A percentile compares a stretch with the other conserved stretches of the same genome.
Evolutionary conservation across 148 eudicot species (phyloP).

Genomic region (Salicornia ramosissima): DNA sequence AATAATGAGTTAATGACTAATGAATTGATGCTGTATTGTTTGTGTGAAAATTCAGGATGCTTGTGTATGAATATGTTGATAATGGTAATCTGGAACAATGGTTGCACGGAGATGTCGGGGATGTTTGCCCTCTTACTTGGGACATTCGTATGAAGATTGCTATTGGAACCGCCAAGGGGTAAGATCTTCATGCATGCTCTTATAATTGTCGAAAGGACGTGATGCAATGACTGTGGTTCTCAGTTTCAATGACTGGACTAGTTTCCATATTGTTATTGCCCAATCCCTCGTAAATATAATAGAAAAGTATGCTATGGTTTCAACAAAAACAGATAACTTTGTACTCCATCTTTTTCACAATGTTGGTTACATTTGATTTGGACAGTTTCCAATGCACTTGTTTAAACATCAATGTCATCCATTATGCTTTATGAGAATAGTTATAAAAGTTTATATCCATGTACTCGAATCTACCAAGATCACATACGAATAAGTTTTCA

Average conservation of each 20-base stretch:
- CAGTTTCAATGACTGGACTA: neutral
- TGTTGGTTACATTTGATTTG: too few relatives aligned
- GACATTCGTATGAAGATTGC: constrained; percentile 77
- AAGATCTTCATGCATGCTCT: constrained; percentile 9
- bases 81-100: constrained; percentile 97
- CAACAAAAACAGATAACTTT: neutral
- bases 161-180: constrained; percentile 95
- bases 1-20: constrained; percentile 16
- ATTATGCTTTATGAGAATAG: too few relatives aligned
- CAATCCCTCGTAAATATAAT: neutral
- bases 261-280: neutral
- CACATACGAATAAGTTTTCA: too few relatives aligned
- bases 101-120: constrained; percentile 88
- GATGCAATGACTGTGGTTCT: neutral
- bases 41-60: constrained; percentile 50
- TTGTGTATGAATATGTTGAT: constrained; percentile 80
- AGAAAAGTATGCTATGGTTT: neutral
- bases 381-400: too few relatives aligned
- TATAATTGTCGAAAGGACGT: neutral
- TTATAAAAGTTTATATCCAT: too few relatives aligned
- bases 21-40: constrained; percentile 11
- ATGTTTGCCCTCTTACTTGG: constrained; percentile 79
- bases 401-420: too few relatives aligned
- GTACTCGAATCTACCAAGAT: too few relatives aligned
- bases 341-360: too few relatives aligned